Percentiles rank a stretch among this genome's conserved stretches.
These are phyloP conservation scores for Rhodomyrtus psidioides DNA, from an alignment of 441 rosid genomes.

Conservation along the genomic window DNA sequence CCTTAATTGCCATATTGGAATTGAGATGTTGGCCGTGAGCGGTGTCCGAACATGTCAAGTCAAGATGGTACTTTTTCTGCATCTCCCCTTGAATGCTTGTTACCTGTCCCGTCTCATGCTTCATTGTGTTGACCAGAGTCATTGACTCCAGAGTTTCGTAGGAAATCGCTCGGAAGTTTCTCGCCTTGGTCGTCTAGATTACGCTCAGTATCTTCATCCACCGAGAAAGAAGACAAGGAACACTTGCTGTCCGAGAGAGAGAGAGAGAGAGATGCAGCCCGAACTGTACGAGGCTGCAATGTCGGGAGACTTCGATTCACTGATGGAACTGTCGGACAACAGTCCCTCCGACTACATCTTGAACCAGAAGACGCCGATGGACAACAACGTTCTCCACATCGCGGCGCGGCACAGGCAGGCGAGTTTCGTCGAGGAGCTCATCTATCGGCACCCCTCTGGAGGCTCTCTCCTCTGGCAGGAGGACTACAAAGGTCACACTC, in stretches of 20 bases:
- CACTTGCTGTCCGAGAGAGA: not conserved
- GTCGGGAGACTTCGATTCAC: not conserved
- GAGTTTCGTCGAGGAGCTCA: not conserved
- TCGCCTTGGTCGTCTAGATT: not conserved
- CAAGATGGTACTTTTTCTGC: not conserved
- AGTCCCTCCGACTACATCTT: not conserved
- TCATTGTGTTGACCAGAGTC: not conserved
- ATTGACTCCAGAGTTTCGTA: not conserved
- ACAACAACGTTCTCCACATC: not conserved
- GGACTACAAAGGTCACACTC: not conserved
- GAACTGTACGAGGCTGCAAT: not conserved
- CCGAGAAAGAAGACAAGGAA: not conserved
- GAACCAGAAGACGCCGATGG: not conserved
- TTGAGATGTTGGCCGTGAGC: not conserved
- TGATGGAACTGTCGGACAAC: not conserved
- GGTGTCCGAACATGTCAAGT: not conserved
- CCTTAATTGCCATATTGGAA: too few species aligned
- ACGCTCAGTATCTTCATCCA: not conserved
- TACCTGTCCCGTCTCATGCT: not conserved
- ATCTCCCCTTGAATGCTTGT: not conserved
- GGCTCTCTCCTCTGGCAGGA: not conserved
- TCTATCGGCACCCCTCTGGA: not conserved
- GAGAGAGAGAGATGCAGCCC: not conserved
- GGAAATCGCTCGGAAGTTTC: not conserved
- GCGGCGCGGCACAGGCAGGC: not conserved